Percentiles rank a stretch among this genome's conserved stretches.
These are phyloP conservation scores for Cryptosporidium viatorum DNA, from an alignment of 169 alveolate species.

Conservation along the genomic window DNA sequence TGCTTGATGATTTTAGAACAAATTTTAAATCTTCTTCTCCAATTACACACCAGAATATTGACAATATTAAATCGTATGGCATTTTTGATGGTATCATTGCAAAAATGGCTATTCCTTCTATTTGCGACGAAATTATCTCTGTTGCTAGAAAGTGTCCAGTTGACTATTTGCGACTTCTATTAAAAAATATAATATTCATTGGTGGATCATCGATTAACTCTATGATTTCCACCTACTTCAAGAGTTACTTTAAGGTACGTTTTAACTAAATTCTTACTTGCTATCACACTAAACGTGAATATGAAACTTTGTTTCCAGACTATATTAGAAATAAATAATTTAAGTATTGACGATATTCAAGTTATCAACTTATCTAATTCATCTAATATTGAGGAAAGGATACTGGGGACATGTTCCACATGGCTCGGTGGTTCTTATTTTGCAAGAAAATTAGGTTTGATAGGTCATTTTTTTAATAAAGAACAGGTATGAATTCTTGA, in stretches of 20 bases:
- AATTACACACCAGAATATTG: constrained; percentile 20
- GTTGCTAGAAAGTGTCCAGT: constrained; percentile 70
- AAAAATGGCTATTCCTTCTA: constrained; percentile 22
- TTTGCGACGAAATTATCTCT: constrained; percentile 31
- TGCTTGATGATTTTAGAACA: constrained; percentile 3
- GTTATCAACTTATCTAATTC: constrained; percentile 24
- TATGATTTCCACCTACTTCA: not conserved
- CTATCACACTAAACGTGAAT: not conserved
- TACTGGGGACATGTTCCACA: constrained; percentile 30
- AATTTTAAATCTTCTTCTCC: not conserved
- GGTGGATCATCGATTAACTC: constrained; percentile 61
- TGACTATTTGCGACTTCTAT: constrained; percentile 29
- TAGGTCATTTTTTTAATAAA: constrained; percentile 20
- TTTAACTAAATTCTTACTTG: not conserved
- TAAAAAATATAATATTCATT: constrained; percentile 44
- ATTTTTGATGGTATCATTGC: constrained; percentile 52
- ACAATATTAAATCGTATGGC: constrained; percentile 13
- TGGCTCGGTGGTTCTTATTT: constrained; percentile 69
- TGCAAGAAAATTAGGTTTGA: constrained; percentile 13
- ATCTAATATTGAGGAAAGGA: not conserved
- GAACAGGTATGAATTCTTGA: constrained; percentile 45
- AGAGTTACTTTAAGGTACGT: constrained; percentile 54
- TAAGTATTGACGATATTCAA: not conserved
- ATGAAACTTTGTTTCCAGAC: constrained; percentile 5
- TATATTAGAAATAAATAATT: not conserved